Conservation (phyloP, 768 basidiomycete species). For the Wakefieldia striispora region DNA sequence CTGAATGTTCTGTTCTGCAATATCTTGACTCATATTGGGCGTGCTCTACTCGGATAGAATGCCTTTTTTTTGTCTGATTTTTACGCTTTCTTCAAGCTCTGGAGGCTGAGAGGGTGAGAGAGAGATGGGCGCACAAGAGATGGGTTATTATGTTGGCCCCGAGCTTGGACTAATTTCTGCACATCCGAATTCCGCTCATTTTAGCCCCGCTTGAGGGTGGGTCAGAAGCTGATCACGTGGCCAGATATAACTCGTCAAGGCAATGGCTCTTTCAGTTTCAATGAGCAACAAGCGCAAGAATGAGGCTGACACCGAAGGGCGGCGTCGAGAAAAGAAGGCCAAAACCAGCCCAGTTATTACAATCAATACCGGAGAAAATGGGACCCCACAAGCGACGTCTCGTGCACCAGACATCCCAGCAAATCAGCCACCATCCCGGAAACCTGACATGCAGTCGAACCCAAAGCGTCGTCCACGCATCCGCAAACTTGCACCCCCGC, state of each 20-base stretch:
- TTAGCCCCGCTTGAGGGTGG: slow-evolving; percentile 23
- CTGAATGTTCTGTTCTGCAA: slow-evolving; percentile 93
- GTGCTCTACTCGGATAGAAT: slow-evolving; percentile 9
- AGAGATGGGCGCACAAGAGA: not conserved
- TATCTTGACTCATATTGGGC: slow-evolving; percentile 76
- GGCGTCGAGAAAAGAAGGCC: slow-evolving; percentile 11
- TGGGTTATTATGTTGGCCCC: slow-evolving; percentile 1
- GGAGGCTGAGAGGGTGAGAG: slow-evolving; percentile 23
- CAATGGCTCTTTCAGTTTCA: not conserved
- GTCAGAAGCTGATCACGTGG: slow-evolving; percentile 14
- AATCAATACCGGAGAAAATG: not conserved
- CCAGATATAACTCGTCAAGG: not conserved
- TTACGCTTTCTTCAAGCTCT: slow-evolving; percentile 4
- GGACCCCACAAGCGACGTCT: not conserved
- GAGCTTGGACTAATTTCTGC: not conserved
- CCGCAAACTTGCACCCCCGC: slow-evolving; percentile 66
- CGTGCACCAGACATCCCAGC: not conserved
- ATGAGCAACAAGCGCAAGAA: slow-evolving; percentile 27
- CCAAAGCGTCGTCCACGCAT: slow-evolving; percentile 35
- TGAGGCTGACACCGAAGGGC: slow-evolving; percentile 3
- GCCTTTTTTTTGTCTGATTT: slow-evolving; percentile 6
- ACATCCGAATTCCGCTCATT: slow-evolving; percentile 15
- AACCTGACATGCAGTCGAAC: slow-evolving; percentile 4
- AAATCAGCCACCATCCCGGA: slow-evolving; percentile 3
- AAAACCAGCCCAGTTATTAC: slow-evolving; percentile 4